Base-by-base conservation (phyloP, 106 monocot species). In the Cymbidium sinense region DNA sequence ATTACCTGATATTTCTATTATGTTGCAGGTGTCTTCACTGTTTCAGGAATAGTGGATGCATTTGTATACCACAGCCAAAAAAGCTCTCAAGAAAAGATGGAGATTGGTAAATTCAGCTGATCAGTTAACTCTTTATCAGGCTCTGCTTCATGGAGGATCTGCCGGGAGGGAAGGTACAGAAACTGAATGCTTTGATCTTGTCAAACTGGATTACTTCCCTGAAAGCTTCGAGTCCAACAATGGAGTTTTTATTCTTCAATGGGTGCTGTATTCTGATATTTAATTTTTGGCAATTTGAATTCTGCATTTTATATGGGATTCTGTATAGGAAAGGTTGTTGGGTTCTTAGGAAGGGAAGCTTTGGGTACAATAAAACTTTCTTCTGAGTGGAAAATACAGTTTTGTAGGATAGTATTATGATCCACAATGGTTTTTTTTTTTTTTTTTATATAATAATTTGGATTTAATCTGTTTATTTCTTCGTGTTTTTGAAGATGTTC, bases 21-120 rank as follows among this genome's bases (percentile, higher is more conserved):
- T 39, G 5, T 20, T 70, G 37, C 71, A 89, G 89, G 89, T 74
- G 51, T 89, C 20, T 89, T 89, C 77, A 89, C 89, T 30, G 89
- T 89, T 81, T 86, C 89, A 28, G 89, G 86, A 47, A 82, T 89
- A 71, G 39, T 89, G 65, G 89, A 89, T 79, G 83, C 89, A 2
- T 81, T 86, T 44, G 71, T 89, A 34, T 89, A 86, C 43, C 89
- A 86, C 61, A 67, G 89, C 29, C 86, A 52, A 89, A 43, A 81
- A 84, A 25, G 86, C 82, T 34, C 84, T 89, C 76, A 89, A 86
- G 79, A 86, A 76, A 86, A 89, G 77, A 86, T 86, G 79, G 86
- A 82, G 50, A 77, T 82, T 28, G 82, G 77, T 7, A 82, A 82
- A 58, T 71, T 82, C 6, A 77, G 41, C 34, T 81, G 65, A 81